These are phyloP conservation scores for Irineochytrium annulatum DNA, from an alignment of 192 early-diverging fungal species.

Conservation along the genomic window DNA sequence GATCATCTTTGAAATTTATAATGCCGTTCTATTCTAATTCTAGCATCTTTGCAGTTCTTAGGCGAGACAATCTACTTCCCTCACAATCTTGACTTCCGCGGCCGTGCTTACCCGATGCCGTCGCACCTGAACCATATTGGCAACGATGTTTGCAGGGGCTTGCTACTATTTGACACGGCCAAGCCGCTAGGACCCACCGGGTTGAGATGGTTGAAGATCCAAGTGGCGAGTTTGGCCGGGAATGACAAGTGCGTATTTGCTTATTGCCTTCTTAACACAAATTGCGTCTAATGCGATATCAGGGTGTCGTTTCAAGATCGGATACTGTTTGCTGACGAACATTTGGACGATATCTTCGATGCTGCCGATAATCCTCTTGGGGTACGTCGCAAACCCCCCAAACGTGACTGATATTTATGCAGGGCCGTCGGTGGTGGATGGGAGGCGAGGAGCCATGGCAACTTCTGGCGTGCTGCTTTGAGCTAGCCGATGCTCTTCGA, in stretches of 20 bases:
- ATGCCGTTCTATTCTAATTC: not conserved
- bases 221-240: constrained; percentile 87
- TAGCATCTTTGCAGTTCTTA: constrained; percentile 55
- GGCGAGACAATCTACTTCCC: constrained; percentile 92
- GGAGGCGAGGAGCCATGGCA: constrained; percentile 91
- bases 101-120: constrained; percentile 96
- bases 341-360: constrained; percentile 76
- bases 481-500: constrained; percentile 69
- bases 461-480: constrained; percentile 84
- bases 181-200: constrained; percentile 77
- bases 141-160: constrained; percentile 91
- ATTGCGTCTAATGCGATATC: not conserved
- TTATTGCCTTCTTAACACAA: constrained; percentile 23
- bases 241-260: constrained; percentile 66
- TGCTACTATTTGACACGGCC: constrained; percentile 78
- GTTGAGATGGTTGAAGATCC: constrained; percentile 91
- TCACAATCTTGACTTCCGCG: constrained; percentile 96
- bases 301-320: constrained; percentile 75
- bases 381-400: constrained; percentile 3
- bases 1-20: constrained; percentile 1
- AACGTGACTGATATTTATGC: constrained; percentile 10
- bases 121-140: constrained; percentile 93
- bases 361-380: constrained; percentile 76
- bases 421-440: constrained; percentile 82
- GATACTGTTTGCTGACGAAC: constrained; percentile 65